Base-by-base conservation (phyloP, 805 yeast genomes). In the Lipomyces kockii region DNA sequence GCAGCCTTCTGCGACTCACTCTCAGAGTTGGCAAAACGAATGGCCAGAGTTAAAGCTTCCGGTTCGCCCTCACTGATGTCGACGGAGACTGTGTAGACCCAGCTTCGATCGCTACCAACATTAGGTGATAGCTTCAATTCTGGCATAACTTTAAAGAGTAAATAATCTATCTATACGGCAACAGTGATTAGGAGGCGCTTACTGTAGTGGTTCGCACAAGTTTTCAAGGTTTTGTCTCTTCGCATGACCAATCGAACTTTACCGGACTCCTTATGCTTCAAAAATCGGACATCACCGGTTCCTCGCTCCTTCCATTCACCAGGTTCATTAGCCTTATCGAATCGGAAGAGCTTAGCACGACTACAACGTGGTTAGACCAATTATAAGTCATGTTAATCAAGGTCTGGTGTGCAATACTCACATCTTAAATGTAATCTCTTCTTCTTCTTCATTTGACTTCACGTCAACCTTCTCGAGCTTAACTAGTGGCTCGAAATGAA, bases 291-390 rank as follows among this genome's bases (percentile, higher is more conserved):
- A 78, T 95, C 99, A 77, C 99, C 99, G 46, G 97, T 92, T 76
- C 99, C 99, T 84, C 99, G 91, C 85, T 95, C 99, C 81, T 95
- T 95, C 99, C 99, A 95, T 82, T 95, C 98, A 68, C 92, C 97
- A 55, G 87, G 85, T 76, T 88, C 88, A 69, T 68, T 69, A 43
- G 75, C 76, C 71, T 73, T 70, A 72, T 81, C 83, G 83, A 90
- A 94, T 81, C 92, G 90, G 85, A 94, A 95, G 78, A 95, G 84
- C 82, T 95, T 95, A 73, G 99, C 98, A 78, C 99, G 82, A 58
- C 79, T 76, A 64, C 11, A 58, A 56, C 35, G n/a, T n/a, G 32
- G 56, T 66, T 37, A 65, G 52, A 5, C 49, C 49, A n/a, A n/a
- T 2, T 43, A 17, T n/a, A 43, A 7, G 1, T 8, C 7, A 2